Evolutionary conservation across 1,284 basidiomycete species (phyloP), one percentile per base, ranked within the genome.

Genomic region (Volvariella surrecta): DNA sequence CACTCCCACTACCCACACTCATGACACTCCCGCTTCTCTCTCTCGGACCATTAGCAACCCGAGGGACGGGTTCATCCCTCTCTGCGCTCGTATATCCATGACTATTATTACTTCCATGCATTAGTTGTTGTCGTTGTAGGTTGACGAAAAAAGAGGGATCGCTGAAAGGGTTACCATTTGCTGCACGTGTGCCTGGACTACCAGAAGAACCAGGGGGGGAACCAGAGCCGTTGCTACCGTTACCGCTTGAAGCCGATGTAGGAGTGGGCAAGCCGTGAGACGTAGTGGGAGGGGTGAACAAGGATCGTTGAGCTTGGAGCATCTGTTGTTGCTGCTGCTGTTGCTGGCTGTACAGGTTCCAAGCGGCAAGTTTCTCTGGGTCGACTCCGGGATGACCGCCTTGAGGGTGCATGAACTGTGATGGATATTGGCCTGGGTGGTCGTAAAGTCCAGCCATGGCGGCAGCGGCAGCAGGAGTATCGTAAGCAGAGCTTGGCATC

Each of bases 231-330:
- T 42, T 46, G 43, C 45, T 48, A 30, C 52, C 42, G 30, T 50
- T 51, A 9, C 45, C 35, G 19, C 37, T 28, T 18, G 45, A 46
- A 20, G 22, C 40, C 13, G 45, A 38, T n/a, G 45, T 10, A 6
- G 52, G 48, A 21, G 52, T 50, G 2, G 59, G 57, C n/a, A 59
- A 50, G 35, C 58, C 57, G 38, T 62, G 60, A 3, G 56, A 55
- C 17, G 56, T 56, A 7, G 58, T 51, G 32, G 61, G 61, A 2
- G 60, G 59, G 4, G 61, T 62, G 46, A 57, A 64, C 21, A 64
- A 50, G 37, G 54, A 56, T 4, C 61, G 51, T 17, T 56, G 57
- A 1, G 55, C 55, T 15, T 54, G 56, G 20, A 57, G 47, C 52
- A 57, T 56, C 43, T 54, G 54, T 43, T 52, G 47, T 24, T 47